Conservation (phyloP, 495 filamentous ascomycete genomes). For the Talaromyces borbonicus region DNA sequence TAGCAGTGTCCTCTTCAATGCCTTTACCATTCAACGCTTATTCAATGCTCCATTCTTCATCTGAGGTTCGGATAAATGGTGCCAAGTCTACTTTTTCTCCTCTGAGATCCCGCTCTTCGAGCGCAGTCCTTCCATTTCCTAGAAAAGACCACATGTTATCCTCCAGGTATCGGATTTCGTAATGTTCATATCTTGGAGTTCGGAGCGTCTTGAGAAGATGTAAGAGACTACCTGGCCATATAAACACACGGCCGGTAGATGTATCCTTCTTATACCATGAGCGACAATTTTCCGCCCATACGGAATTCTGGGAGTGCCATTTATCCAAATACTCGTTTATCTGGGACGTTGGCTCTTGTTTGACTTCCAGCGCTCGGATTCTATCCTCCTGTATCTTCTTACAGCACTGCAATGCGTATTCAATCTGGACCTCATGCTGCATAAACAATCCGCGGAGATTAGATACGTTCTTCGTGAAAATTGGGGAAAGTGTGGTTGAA, state of each 20-base stretch:
- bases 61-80: background rate
- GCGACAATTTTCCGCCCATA: constrained; percentile 32
- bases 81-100: background rate
- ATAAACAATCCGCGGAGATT: background rate
- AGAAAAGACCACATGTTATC: constrained; percentile 17
- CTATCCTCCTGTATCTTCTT: constrained; percentile 1
- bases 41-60: background rate
- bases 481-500: background rate
- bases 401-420: constrained; percentile 1
- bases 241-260: constrained; percentile 10
- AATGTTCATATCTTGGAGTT: constrained; percentile 39
- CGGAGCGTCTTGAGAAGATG: constrained; percentile 43
- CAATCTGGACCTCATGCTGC: background rate
- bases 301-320: constrained; percentile 10
- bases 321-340: background rate
- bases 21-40: background rate
- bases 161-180: constrained; percentile 15
- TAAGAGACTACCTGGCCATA: constrained; percentile 25
- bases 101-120: constrained; percentile 5
- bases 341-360: background rate
- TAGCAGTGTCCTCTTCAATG: background rate
- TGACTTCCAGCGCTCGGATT: background rate
- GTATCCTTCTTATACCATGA: constrained; percentile 40
- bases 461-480: background rate
- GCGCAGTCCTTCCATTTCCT: constrained; percentile 15